phyloP scores from a whole-genome alignment of 2,329 filamentous ascomycete species.

The Penicillium sp. region DNA sequence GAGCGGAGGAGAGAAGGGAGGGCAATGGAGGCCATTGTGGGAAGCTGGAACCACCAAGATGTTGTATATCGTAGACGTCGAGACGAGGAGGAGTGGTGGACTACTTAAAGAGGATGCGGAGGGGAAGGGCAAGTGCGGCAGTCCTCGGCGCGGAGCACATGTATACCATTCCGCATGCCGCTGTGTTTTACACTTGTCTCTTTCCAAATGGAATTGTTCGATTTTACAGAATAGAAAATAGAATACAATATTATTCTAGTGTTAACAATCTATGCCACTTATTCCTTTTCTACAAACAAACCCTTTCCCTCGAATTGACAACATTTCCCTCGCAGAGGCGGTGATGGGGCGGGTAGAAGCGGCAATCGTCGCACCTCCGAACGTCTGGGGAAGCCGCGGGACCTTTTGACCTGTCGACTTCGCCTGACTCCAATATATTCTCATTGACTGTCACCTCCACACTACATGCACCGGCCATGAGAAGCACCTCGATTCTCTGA shows the following conservation, averaged over 20 bases:
- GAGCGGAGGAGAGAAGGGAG: conserved; percentile 40
- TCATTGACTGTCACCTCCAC: not conserved
- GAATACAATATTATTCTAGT: not conserved
- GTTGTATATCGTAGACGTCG: not conserved
- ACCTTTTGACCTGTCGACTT: conserved; percentile 5
- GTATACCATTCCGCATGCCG: not conserved
- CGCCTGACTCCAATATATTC: not conserved
- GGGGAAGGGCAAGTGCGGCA: conserved; percentile 22
- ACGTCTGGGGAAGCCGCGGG: conserved; percentile 28
- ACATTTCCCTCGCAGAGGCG: conserved; percentile 3
- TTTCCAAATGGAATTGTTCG: not conserved
- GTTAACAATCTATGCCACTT: not conserved
- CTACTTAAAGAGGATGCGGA: conserved; percentile 13
- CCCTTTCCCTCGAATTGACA: not conserved
- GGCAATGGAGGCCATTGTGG: conserved; percentile 37
- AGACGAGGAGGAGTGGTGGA: not conserved
- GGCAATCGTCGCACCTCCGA: conserved; percentile 51
- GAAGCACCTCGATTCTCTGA: not conserved
- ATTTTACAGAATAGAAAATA: no score
- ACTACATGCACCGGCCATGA: conserved; percentile 5
- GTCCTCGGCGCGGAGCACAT: conserved; percentile 24
- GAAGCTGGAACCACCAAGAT: not conserved
- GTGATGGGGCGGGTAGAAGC: conserved; percentile 46
- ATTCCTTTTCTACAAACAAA: not conserved
- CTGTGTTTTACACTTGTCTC: not conserved